Base-by-base conservation (phyloP, 768 basidiomycete species). In the Suillus hirtellus region DNA sequence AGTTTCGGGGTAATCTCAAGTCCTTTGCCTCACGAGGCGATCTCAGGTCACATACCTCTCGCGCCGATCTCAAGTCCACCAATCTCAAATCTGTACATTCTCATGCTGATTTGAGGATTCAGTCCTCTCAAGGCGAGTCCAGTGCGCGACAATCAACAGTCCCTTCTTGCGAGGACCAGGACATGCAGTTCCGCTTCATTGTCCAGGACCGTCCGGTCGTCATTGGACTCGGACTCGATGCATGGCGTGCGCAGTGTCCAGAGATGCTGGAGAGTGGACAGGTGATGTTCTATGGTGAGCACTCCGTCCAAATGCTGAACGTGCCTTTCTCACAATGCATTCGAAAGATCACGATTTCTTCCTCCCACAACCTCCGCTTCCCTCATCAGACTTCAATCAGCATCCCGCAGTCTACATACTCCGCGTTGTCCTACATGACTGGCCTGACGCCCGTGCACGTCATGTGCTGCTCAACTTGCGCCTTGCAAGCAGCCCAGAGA, bases 381-480 rank as follows among this genome's bases (percentile, higher is more conserved):
- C 82, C 2, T 49, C 55, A 35, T 60, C 60, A 47, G 67, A 73
- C 19, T 14, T 60, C 3, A 70, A 79, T 59, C 72, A 68, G 62
- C 67, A 83, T 60, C 79, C 88, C 64, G 82, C 88, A 0, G 85
- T 91, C 7, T 93, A 87, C 70, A 78, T 92, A 40, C 77, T 92
- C 37, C 84, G 90, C 27, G 86, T 87, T 21, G 83, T 92, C 44
- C 78, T 90, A 40, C 91, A 93, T 67, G 91, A 93, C 69, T 92
- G 91, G 90, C 86, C 89, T 1, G 88, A 92, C 65, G 77, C 76
- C 1, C 81, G 77, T 66, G 85, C 84, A 24, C 66, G 64, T 27
- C 77, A 77, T 43, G 83, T 86, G 49, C 71, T 85, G 50, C 70
- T 78, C 21, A 80, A 79, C 34, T 76, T 86, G 4, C 76, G 82